Evolutionary conservation across 2,329 filamentous ascomycete genomes (phyloP).

Genomic region (Paraphaeosphaeria minitans): DNA sequence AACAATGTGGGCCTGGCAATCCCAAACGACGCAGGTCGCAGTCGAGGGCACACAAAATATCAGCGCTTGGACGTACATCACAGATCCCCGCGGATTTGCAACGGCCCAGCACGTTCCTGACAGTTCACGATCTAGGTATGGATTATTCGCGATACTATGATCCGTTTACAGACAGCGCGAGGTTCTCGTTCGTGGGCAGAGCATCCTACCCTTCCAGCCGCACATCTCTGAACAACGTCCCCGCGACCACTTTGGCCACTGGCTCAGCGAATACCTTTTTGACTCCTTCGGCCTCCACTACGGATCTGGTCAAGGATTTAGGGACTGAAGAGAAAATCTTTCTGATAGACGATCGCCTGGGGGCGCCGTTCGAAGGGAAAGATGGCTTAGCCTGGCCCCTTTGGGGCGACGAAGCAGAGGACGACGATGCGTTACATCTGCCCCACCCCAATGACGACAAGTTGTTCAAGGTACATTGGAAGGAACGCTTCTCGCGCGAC

Average conservation of each 20-base stretch:
- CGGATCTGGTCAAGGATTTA: constrained; percentile 27
- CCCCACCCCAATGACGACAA: constrained; percentile 57
- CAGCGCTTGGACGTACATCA: constrained; percentile 23
- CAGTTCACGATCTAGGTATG: constrained; percentile 37
- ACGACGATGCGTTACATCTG: constrained; percentile 61
- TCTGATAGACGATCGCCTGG: constrained; percentile 55
- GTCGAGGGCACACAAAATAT: constrained; percentile 20
- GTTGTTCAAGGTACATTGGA: constrained; percentile 48
- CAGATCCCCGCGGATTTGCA: constrained; percentile 18
- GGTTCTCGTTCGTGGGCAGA: constrained; percentile 28
- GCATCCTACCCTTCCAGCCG: constrained; percentile 12
- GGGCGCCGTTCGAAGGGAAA: constrained; percentile 50
- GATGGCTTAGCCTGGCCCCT: constrained; percentile 52
- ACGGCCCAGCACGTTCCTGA: constrained; percentile 26
- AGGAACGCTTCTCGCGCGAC: constrained; percentile 53
- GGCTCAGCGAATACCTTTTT: constrained; percentile 30
- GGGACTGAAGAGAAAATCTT: constrained; percentile 42
- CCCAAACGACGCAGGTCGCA: constrained; percentile 14
- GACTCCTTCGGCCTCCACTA: constrained; percentile 37
- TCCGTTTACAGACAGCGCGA: constrained; percentile 34
- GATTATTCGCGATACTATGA: constrained; percentile 47
- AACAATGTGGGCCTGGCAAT: not conserved
- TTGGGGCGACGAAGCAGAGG: constrained; percentile 57
- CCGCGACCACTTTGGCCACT: constrained; percentile 9
- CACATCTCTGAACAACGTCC: constrained; percentile 16